Conservation (phyloP, 805 yeast genomes). For the Dipodascopsis uninucleata region DNA sequence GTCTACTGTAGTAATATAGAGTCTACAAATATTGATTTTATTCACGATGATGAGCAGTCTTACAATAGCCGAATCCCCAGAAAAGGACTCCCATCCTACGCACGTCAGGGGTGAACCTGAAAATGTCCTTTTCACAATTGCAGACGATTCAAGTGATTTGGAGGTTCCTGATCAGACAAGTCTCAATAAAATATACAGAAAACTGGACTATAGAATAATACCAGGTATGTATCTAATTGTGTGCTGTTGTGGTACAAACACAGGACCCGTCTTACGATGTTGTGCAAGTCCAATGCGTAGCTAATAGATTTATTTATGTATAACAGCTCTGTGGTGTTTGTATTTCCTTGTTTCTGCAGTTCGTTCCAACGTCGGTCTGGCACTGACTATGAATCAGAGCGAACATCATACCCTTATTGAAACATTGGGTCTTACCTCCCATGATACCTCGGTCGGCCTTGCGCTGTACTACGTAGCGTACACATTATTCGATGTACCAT, state of each 20-base stretch:
- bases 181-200: constrained; percentile 32
- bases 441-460: constrained; percentile 67
- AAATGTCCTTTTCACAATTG: constrained; percentile 21
- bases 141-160: constrained; percentile 11
- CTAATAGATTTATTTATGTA: neutral
- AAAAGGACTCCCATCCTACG: constrained; percentile 17
- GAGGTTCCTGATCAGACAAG: constrained; percentile 19
- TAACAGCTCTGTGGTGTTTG: constrained; percentile 56
- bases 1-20: no score
- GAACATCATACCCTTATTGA: constrained; percentile 72
- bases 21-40: no score
- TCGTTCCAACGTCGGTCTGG: constrained; percentile 38
- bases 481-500: constrained; percentile 81
- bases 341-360: constrained; percentile 76
- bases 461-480: constrained; percentile 81
- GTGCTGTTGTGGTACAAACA: no score
- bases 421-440: constrained; percentile 50
- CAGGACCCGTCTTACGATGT: no score
- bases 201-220: constrained; percentile 63
- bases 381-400: constrained; percentile 59
- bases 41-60: no score
- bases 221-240: constrained; percentile 39
- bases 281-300: no score
- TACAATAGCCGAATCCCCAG: neutral
- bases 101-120: constrained; percentile 26